Percentiles rank a stretch among this genome's conserved stretches.
phyloP scores from a whole-genome alignment of 768 basidiomycete species.

The Trametes villosa region DNA sequence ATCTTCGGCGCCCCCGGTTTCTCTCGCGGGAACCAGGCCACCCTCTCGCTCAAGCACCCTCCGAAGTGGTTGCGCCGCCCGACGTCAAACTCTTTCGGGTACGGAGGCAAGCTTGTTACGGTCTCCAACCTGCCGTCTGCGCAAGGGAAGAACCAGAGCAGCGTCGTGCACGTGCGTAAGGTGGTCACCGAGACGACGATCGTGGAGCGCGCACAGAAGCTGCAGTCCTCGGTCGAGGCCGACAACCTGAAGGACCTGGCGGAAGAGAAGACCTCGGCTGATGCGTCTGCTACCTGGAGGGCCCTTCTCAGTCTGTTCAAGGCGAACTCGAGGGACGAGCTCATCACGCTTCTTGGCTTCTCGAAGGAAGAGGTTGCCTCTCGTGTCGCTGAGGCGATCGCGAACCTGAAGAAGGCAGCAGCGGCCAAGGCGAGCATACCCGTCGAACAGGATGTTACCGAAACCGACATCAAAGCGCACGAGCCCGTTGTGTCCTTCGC shows the following conservation, averaged over 20 bases:
- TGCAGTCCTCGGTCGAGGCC: constrained; percentile 65
- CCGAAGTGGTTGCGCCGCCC: constrained; percentile 96
- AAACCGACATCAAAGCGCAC: constrained; percentile 48
- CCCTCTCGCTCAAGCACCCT: constrained; percentile 88
- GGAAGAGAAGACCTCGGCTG: constrained; percentile 52
- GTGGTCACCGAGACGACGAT: constrained; percentile 78
- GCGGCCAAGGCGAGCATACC: constrained; percentile 34
- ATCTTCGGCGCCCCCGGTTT: constrained; percentile 75
- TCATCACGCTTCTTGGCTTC: constrained; percentile 89
- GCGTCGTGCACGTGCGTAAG: constrained; percentile 76
- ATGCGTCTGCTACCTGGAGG: constrained; percentile 72
- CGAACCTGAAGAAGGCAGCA: constrained; percentile 61
- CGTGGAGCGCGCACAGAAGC: constrained; percentile 69
- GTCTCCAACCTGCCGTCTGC: constrained; percentile 74
- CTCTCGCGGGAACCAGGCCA: constrained; percentile 53
- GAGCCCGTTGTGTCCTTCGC: constrained; percentile 86
- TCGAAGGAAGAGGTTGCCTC: constrained; percentile 83
- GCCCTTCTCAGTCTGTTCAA: constrained; percentile 88
- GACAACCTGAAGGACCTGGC: constrained; percentile 68
- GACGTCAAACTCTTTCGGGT: constrained; percentile 81
- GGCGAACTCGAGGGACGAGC: constrained; percentile 86
- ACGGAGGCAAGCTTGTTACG: constrained; percentile 84
- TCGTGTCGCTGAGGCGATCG: constrained; percentile 82
- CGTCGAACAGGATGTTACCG: constrained; percentile 40
- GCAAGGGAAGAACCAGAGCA: constrained; percentile 82